These are phyloP conservation scores for Penicillium sp. DNA, from an alignment of 2,329 filamentous ascomycete genomes.

Conservation along the genomic window DNA sequence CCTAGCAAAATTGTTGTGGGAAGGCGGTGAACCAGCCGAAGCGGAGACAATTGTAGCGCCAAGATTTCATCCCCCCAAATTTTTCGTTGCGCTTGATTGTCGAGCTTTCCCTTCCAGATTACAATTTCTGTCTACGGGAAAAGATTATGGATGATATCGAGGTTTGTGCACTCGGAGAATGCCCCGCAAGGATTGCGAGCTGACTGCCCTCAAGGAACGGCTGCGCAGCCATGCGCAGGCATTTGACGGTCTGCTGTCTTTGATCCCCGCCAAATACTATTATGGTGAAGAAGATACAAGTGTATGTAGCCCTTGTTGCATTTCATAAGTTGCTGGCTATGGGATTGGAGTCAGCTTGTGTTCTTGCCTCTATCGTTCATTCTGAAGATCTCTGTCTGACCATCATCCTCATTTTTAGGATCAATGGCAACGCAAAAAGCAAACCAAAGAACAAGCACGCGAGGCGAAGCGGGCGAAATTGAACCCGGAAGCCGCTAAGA, in stretches of 20 bases:
- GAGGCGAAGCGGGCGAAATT: conserved; percentile 84
- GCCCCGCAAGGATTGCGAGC: conserved; percentile 18
- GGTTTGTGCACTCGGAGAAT: conserved; percentile 32
- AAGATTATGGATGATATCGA: conserved; percentile 41
- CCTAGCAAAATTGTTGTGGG: conserved; percentile 5
- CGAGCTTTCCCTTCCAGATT: conserved; percentile 21
- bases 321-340: neutral
- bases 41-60: conserved; percentile 36
- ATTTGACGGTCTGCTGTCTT: conserved; percentile 80
- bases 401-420: conserved; percentile 56
- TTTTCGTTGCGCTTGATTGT: conserved; percentile 36
- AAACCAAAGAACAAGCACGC: conserved; percentile 84
- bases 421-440: conserved; percentile 94
- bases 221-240: conserved; percentile 63
- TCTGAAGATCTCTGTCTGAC: conserved; percentile 16
- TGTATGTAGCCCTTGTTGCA: conserved; percentile 56
- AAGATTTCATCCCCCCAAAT: conserved; percentile 43
- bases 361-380: conserved; percentile 11
- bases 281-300: conserved; percentile 76
- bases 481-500: conserved; percentile 86
- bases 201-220: conserved; percentile 44
- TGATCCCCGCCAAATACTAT: conserved; percentile 88
- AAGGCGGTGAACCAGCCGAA: conserved; percentile 31
- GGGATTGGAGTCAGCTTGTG: conserved; percentile 9
- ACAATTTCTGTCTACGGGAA: conserved; percentile 16